Percentiles rank a stretch among this genome's conserved stretches.
Conservation (phyloP, 139 green algal species). For the Chloropicon primus region DNA sequence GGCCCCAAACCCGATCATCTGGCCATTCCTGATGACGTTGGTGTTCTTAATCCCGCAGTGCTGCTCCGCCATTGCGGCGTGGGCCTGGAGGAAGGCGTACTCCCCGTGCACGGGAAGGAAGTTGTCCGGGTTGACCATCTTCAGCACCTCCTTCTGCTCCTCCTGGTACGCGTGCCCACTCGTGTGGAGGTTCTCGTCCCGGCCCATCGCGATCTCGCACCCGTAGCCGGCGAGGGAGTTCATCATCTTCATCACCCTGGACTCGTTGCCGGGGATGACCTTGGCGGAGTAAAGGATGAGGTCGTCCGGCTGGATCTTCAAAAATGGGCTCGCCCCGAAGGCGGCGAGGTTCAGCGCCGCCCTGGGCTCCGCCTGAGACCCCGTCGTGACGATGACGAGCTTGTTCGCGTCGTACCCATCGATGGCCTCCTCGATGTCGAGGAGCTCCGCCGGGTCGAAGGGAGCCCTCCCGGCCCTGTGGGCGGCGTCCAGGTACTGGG, state of each 20-base stretch:
- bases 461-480: constrained; percentile 46
- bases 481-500: constrained; percentile 88
- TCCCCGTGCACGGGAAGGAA: constrained; percentile 97
- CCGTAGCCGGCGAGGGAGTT: constrained; percentile 72
- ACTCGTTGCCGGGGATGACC: constrained; percentile 41
- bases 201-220: constrained; percentile 52
- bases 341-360: constrained; percentile 77
- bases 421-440: constrained; percentile 47
- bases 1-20: constrained; percentile 67
- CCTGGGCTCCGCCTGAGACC: constrained; percentile 67
- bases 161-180: constrained; percentile 54
- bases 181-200: constrained; percentile 71
- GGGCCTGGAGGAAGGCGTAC: constrained; percentile 85
- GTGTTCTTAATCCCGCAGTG: constrained; percentile 47
- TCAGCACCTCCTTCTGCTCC: constrained; percentile 71
- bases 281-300: constrained; percentile 87
- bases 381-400: constrained; percentile 65
- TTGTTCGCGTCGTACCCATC: constrained; percentile 64
- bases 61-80: constrained; percentile 60
- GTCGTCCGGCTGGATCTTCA: constrained; percentile 73
- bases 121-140: constrained; percentile 83
- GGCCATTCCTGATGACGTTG: constrained; percentile 84
- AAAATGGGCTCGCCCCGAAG: constrained; percentile 33
- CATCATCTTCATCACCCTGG: constrained; percentile 83
- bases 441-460: constrained; percentile 60